A percentile compares a stretch with the other conserved stretches of the same genome.
Evolutionary conservation across 768 basidiomycete species (phyloP).

Genomic region (Termitomyces sp.): DNA sequence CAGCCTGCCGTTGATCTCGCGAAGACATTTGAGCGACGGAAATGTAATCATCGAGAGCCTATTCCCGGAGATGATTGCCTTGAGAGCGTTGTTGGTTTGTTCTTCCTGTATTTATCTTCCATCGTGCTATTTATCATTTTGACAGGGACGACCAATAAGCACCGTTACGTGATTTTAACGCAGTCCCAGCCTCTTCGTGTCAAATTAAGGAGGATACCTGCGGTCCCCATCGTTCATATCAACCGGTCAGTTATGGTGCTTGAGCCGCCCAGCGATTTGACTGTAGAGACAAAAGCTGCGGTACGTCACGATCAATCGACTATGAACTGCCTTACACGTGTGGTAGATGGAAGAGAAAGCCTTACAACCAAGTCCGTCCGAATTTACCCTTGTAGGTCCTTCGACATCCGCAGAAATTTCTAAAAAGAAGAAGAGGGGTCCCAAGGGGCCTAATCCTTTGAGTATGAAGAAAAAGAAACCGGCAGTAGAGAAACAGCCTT

Average conservation of each 20-base stretch:
- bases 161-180: constrained; percentile 86
- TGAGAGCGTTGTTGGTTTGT: constrained; percentile 69
- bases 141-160: constrained; percentile 78
- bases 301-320: constrained; percentile 28
- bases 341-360: constrained; percentile 59
- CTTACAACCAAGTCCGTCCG: constrained; percentile 44
- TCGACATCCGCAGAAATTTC: constrained; percentile 28
- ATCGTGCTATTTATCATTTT: not conserved
- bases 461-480: constrained; percentile 84
- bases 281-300: constrained; percentile 58
- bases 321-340: not conserved
- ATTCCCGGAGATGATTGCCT: constrained; percentile 85
- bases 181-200: constrained; percentile 72
- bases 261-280: constrained; percentile 82
- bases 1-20: constrained; percentile 85
- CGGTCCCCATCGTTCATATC: constrained; percentile 85
- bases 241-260: constrained; percentile 91
- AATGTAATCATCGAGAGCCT: constrained; percentile 92
- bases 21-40: constrained; percentile 87
- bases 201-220: constrained; percentile 68
- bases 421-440: constrained; percentile 59
- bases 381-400: constrained; percentile 36
- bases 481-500: constrained; percentile 2
- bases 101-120: not conserved
- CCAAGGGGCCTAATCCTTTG: constrained; percentile 88